phyloP scores from a whole-genome alignment of 1,284 basidiomycete genomes.

The Apiotrichum gracile region DNA sequence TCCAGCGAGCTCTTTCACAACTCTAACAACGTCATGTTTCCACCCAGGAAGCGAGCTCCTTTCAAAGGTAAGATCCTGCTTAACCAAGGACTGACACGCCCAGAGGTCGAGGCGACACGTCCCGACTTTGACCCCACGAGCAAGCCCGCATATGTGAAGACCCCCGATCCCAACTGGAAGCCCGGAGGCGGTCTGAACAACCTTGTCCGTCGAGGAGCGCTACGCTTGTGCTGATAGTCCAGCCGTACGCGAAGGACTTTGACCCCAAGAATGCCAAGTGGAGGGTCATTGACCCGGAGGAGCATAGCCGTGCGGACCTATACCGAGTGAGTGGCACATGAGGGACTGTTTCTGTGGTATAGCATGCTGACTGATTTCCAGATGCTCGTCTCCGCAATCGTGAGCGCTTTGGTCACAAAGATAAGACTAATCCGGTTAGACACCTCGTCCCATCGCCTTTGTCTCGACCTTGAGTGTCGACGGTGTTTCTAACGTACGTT shows the following conservation, averaged over 20 bases:
- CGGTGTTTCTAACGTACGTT: slow-evolving; percentile 58
- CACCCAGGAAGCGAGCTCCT: background rate
- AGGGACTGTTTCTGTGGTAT: background rate
- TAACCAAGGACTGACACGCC: background rate
- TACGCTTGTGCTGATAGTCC: background rate
- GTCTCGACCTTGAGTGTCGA: slow-evolving; percentile 58
- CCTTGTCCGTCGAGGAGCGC: slow-evolving; percentile 19
- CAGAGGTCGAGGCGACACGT: slow-evolving; percentile 38
- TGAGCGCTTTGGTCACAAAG: too few relatives aligned
- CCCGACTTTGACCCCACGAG: slow-evolving; percentile 25
- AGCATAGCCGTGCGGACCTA: slow-evolving; percentile 8
- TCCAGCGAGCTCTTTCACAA: too few relatives aligned
- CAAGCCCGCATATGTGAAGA: slow-evolving; percentile 38
- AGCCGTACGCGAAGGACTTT: slow-evolving; percentile 44
- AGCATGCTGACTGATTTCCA: background rate
- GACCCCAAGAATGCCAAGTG: slow-evolving; percentile 47
- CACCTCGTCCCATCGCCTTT: slow-evolving; percentile 67
- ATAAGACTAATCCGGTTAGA: background rate
- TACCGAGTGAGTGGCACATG: slow-evolving; percentile 47
- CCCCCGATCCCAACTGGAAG: slow-evolving; percentile 55
- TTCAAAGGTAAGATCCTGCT: slow-evolving; percentile 3
- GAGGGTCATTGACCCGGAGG: slow-evolving; percentile 41
- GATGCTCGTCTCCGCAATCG: slow-evolving; percentile 55
- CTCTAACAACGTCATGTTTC: too few relatives aligned
- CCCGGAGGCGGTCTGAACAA: slow-evolving; percentile 53